Base-by-base conservation (phyloP, 129 eudicot genomes). In the Artemisia tridentata region DNA sequence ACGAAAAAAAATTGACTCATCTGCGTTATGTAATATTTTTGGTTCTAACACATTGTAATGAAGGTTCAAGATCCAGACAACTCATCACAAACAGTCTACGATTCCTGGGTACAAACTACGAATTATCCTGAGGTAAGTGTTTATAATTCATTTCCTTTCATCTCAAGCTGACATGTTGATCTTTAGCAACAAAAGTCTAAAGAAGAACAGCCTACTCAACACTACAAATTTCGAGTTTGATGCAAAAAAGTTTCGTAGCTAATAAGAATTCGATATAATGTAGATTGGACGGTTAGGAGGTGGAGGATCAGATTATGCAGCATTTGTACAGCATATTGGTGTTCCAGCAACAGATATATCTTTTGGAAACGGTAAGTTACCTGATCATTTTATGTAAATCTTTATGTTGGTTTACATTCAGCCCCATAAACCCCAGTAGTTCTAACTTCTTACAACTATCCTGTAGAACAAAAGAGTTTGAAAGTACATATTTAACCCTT, bases 31-130 rank as follows among this genome's bases (percentile, higher is more conserved):
- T 11, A 16, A 49, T 76, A 13, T 29, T 23, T 47, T 34, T 11
- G 59, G 23, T 20, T 41, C 27, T 46, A 70, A 16, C 65, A 51
- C 25, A 9, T 61, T 18, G 3, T 63, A 81, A 55, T 85, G 75
- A 78, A 91, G 96, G 90, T 91, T 77, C 70, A 76, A 82, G 92
- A 91, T 74, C 97, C 97, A 14, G 97, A 88, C 74, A 91, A 91
- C 88, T 75, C 96, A 52, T 84, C 97, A 46, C 92, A 88, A 66
- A 79, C 97, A 12, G 72, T 91, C 51, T 88, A 88, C 6, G 86
- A 91, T 49, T 84, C 96, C 5, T 88, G 92, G 97, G 73, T 73
- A 72, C 73, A 82, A 73, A 73, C 78, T 50, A 80, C 69, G 48
- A 63, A 77, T 27, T 21, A 72, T 64, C 80, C 90, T 9, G 47